These are phyloP conservation scores for Micromonas commoda DNA, from an alignment of 139 green algal species.

Conservation along the genomic window DNA sequence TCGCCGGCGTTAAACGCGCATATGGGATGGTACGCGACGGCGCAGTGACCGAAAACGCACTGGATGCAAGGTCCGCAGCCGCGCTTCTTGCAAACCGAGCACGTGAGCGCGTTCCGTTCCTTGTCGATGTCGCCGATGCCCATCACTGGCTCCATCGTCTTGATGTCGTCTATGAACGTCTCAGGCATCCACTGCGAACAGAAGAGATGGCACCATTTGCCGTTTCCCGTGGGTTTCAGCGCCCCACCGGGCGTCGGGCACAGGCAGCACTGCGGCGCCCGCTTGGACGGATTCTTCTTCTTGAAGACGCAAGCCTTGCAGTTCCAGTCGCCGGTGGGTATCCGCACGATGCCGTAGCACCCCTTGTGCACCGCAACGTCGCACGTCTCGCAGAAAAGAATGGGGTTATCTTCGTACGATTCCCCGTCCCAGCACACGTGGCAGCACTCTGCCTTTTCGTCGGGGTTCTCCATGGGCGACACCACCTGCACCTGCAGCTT, in stretches of 20 bases:
- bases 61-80: constrained; percentile 34
- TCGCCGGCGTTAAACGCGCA: constrained; percentile 24
- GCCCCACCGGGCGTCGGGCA: not conserved
- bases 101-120: constrained; percentile 26
- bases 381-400: constrained; percentile 29
- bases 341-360: constrained; percentile 21
- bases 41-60: constrained; percentile 33
- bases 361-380: constrained; percentile 13
- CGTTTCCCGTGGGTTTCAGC: constrained; percentile 14
- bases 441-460: constrained; percentile 13
- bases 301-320: constrained; percentile 4
- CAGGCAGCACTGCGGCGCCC: not conserved
- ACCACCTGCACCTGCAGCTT: not conserved
- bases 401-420: constrained; percentile 23
- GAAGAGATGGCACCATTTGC: constrained; percentile 33
- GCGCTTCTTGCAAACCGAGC: constrained; percentile 33
- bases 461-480: not conserved
- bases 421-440: constrained; percentile 19
- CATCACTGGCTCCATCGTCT: constrained; percentile 36
- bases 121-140: constrained; percentile 14
- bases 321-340: constrained; percentile 27
- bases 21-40: constrained; percentile 31
- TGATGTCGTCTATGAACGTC: constrained; percentile 32
- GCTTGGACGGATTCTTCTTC: not conserved
- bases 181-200: constrained; percentile 38